Conservation (phyloP, 345 rosid genomes). For the Adansonia digitata region DNA sequence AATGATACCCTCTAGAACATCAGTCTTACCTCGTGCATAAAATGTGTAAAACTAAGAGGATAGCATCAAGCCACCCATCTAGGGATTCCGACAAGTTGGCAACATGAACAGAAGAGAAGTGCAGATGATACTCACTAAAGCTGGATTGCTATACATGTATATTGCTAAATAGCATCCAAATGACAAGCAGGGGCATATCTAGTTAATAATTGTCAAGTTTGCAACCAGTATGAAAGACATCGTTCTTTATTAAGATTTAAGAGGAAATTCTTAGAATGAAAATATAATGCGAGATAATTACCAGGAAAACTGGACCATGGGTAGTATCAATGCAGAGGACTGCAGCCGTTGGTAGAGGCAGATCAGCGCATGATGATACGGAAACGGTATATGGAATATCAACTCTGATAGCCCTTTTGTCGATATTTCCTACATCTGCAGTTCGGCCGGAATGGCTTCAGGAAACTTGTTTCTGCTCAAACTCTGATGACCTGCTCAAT, state of each 20-base stretch:
- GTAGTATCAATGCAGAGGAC: conserved; percentile 86
- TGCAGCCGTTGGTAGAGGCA: conserved; percentile 94
- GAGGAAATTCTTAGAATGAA: not conserved
- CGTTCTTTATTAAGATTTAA: not conserved
- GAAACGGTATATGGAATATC: conserved; percentile 74
- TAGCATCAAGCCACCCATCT: conserved; percentile 75
- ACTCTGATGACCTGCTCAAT: not conserved
- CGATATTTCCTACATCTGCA: conserved; percentile 33
- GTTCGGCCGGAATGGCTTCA: conserved; percentile 56
- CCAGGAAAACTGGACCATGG: conserved; percentile 81
- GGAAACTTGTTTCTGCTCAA: conserved; percentile 47
- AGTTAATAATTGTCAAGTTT: not conserved
- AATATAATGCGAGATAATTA: conserved; percentile 21
- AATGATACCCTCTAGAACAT: conserved; percentile 83
- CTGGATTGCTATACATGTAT: not conserved
- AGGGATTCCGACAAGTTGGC: conserved; percentile 94
- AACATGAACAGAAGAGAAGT: conserved; percentile 39
- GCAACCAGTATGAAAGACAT: not conserved
- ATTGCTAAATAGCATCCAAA: not conserved
- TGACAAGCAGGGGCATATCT: not conserved
- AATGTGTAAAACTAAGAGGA: conserved; percentile 87
- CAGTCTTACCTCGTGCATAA: conserved; percentile 83
- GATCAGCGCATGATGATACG: conserved; percentile 84
- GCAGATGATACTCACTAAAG: not conserved
- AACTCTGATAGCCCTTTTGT: conserved; percentile 55